Conservation (phyloP, 2,329 filamentous ascomycete genomes). For the Monosporascus ibericus region DNA sequence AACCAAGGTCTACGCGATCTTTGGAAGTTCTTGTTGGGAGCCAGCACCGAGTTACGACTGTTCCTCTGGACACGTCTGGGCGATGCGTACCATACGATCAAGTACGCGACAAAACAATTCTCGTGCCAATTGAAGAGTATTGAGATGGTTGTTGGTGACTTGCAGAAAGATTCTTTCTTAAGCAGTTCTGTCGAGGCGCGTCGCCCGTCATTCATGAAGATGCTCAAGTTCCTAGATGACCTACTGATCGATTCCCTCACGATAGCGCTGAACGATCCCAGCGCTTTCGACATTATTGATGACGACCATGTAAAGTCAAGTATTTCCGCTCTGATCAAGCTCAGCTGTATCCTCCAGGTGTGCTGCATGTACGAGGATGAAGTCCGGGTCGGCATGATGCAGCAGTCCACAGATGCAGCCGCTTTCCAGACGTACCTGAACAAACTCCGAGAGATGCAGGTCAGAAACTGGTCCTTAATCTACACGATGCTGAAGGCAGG, state of each 20-base stretch:
- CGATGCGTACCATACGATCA: conserved; percentile 79
- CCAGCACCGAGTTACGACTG: conserved; percentile 74
- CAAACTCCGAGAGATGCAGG: conserved; percentile 79
- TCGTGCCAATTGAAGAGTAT: conserved; percentile 83
- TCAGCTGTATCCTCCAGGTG: conserved; percentile 71
- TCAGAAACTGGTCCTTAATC: conserved; percentile 81
- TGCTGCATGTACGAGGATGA: conserved; percentile 81
- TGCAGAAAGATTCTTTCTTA: conserved; percentile 57
- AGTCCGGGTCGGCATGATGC: conserved; percentile 67
- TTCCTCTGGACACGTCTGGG: conserved; percentile 89
- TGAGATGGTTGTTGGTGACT: conserved; percentile 66
- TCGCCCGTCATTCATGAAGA: conserved; percentile 65
- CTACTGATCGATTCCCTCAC: conserved; percentile 66
- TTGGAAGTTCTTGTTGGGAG: conserved; percentile 75
- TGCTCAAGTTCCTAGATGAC: conserved; percentile 73
- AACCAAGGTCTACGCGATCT: conserved; percentile 65
- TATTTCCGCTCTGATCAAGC: conserved; percentile 62
- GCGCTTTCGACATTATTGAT: conserved; percentile 78
- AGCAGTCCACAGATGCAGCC: conserved; percentile 52
- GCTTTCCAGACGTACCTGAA: conserved; percentile 53
- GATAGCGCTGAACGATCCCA: conserved; percentile 59
- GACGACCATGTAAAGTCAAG: conserved; percentile 70
- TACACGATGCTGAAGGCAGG: conserved; percentile 76
- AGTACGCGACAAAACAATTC: conserved; percentile 80
- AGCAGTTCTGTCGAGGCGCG: conserved; percentile 56